Base-by-base conservation (phyloP, 441 rosid species). In the Pelargonium myrrhifolium region DNA sequence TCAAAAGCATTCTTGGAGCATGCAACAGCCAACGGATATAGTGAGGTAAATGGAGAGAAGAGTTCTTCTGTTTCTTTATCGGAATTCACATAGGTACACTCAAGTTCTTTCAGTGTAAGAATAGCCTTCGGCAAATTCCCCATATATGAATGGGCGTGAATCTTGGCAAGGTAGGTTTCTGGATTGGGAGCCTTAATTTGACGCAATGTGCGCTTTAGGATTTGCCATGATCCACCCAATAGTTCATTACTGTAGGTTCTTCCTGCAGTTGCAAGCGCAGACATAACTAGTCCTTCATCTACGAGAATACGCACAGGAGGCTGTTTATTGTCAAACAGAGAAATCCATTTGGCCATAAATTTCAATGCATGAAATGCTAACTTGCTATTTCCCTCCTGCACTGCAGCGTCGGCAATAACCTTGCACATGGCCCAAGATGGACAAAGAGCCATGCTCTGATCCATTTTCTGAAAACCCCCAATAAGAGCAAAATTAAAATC, bases 1-100 rank as follows among this genome's bases (percentile, higher is more conserved):
- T 85, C 97, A 72, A 88, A 94, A 37, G 98, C 97, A 67, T 84
- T 89, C 79, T 82, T 85, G 74, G 93, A 78, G 89, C 96, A 92
- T 2, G 96, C 97, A 74, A 85, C 76, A 62, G 80, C 99, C 75
- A 94, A 77, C 0, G 99, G 96, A 69, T 82, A 35, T 67, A 94
- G 75, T 11, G 90, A 87, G 72, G 88, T 85, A 74, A 94, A 92
- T 31, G 99, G 99, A 4, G 96, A 92, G 76, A 94, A 87, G 73
- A 87, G 14, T 73, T 89, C 97, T 78, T 68, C 72, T 58, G 66
- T 66, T 77, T 85, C 80, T 62, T 71, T 76, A 51, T 53, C 79
- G 61, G 77, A 70, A 74, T 72, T 80, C 10, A 75, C 86, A 74
- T 86, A 80, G 58, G 90, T 71, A 68, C 85, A 40, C 83, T 94